Evolutionary conservation across 2,329 filamentous ascomycete species (phyloP), one percentile per base, ranked within the genome.

Genomic region (Sclerotinia glacialis): DNA sequence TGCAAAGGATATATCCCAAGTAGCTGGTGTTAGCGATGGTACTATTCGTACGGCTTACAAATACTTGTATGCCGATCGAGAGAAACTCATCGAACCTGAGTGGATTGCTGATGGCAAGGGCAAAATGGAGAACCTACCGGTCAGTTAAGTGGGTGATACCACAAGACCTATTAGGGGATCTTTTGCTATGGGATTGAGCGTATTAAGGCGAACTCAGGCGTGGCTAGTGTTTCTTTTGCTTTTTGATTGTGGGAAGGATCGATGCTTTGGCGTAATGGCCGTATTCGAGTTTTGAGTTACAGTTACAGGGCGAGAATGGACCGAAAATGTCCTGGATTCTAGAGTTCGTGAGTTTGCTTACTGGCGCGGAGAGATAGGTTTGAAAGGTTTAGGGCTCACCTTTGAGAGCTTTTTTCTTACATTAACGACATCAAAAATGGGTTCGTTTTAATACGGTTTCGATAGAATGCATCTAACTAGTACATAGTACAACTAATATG

Each of bases 11-110:
- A 97, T 99, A 73, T 91, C 92, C 6, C 78, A 80, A 31, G 89
- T 95, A 23, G 92, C 91, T 0, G 92, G 92, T 71, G 95, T 99
- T 37, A 97, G 93, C 77, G 96, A 99, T 76, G 93, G 95, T 65
- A 99, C 95, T 0, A 97, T 99, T 74, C 93, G 96, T 74, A 96
- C 92, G 34, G 93, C 94, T 0, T 99, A 98, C 82, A 95, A 95
- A 76, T 88, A 91, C 74, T 83, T 99, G 59, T 94, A 93, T 76
- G 83, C 84, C 23, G 88, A 89, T 59, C 86, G 88, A 61, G 88
- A 94, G 65, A 83, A 86, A 69, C 80, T 99, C 67, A 86, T 97
- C 73, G 87, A 90, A 72, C 82, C 86, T 62, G 86, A 90, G 68
- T 94, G 92, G 87, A 83, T 94, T 64, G 83, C 85, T 65, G 86